A percentile compares a stretch with the other conserved stretches of the same genome.
Evolutionary conservation across 495 filamentous ascomycete species (phyloP).

Genomic region (Podospora bellae-mahoneyi): DNA sequence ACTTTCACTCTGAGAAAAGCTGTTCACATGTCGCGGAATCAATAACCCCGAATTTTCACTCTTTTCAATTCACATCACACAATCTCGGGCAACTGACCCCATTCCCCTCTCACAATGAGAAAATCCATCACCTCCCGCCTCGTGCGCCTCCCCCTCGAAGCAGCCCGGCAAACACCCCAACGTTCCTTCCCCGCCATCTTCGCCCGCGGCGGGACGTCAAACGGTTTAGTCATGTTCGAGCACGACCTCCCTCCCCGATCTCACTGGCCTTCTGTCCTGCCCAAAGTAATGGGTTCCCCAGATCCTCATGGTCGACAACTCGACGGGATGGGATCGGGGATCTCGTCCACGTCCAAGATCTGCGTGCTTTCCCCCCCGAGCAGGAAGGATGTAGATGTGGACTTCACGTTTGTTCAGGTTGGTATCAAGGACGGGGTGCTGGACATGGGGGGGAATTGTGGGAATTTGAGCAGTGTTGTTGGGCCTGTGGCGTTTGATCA

Average conservation of each 20-base stretch:
- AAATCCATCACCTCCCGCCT: not conserved
- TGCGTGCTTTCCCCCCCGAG: slow-evolving; percentile 56
- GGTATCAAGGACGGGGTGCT: slow-evolving; percentile 57
- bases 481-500: slow-evolving; percentile 63
- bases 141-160: not conserved
- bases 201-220: slow-evolving; percentile 70
- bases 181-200: slow-evolving; percentile 58
- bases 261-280: slow-evolving; percentile 59
- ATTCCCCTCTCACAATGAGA: not conserved
- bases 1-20: not conserved
- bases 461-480: slow-evolving; percentile 67
- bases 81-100: no score
- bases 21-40: not conserved
- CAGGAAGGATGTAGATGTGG: slow-evolving; percentile 57
- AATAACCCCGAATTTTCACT: not conserved
- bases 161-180: not conserved
- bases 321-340: slow-evolving; percentile 67
- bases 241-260: slow-evolving; percentile 48
- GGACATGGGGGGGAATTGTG: slow-evolving; percentile 69
- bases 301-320: slow-evolving; percentile 68
- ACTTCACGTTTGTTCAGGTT: slow-evolving; percentile 70
- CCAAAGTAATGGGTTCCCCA: slow-evolving; percentile 61
- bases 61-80: not conserved
- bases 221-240: slow-evolving; percentile 55
- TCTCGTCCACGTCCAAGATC: slow-evolving; percentile 67